Conservation (phyloP, 1,139 yeast genomes). For the Yamadazyma oceani region DNA sequence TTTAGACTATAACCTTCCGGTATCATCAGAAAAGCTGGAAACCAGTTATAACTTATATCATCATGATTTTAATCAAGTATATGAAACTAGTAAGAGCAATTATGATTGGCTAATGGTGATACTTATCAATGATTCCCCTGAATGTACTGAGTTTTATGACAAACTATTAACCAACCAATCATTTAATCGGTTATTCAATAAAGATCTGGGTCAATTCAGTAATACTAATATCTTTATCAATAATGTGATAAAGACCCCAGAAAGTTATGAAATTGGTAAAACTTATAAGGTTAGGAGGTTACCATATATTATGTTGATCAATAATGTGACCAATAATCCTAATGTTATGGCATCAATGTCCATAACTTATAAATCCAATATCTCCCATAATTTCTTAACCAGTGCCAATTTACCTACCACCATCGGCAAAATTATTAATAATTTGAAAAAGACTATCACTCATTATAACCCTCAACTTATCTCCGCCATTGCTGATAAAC, state of each 20-base stretch:
- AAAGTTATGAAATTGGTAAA: constrained; percentile 51
- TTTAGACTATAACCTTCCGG: constrained; percentile 7
- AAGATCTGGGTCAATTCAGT: constrained; percentile 31
- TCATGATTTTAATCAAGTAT: constrained; percentile 43
- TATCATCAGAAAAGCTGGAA: not conserved
- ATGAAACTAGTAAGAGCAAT: constrained; percentile 39
- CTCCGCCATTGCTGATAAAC: constrained; percentile 50
- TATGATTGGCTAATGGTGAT: constrained; percentile 47
- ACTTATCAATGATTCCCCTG: constrained; percentile 37
- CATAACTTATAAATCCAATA: constrained; percentile 42
- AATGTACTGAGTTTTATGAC: constrained; percentile 25
- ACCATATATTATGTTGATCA: constrained; percentile 49
- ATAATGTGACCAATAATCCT: constrained; percentile 53
- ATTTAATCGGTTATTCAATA: constrained; percentile 35
- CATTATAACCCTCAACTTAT: constrained; percentile 54
- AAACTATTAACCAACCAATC: constrained; percentile 25
- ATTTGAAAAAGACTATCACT: constrained; percentile 35
- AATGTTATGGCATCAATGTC: constrained; percentile 55
- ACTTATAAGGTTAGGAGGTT: constrained; percentile 38
- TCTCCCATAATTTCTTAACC: constrained; percentile 23
- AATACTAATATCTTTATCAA: constrained; percentile 44
- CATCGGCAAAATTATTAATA: constrained; percentile 29
- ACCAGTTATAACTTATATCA: constrained; percentile 5
- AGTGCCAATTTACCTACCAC: constrained; percentile 20
- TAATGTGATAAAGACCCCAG: constrained; percentile 43